Percentiles rank a stretch among this genome's conserved stretches.
phyloP scores from a whole-genome alignment of 495 filamentous ascomycete genomes.

The Aspergillus carlsbadensis region DNA sequence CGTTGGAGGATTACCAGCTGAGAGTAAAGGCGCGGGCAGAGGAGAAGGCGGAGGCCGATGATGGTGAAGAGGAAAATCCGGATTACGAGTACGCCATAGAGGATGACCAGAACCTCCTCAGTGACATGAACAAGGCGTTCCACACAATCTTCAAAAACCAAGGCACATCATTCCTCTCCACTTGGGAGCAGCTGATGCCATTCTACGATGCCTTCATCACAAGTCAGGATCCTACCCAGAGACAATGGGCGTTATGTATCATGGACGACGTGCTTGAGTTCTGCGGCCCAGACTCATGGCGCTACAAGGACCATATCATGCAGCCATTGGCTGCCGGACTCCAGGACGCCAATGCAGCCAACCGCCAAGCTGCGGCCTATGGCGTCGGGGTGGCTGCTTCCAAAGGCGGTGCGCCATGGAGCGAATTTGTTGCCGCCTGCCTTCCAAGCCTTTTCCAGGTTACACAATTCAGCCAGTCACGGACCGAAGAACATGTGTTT shows the following conservation, averaged over 20 bases:
- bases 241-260: conserved; percentile 98
- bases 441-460: conserved; percentile 81
- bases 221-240: conserved; percentile 82
- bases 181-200: conserved; percentile 79
- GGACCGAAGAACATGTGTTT: conserved; percentile 91
- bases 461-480: conserved; percentile 72
- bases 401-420: conserved; percentile 81
- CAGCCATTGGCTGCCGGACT: conserved; percentile 82
- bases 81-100: conserved; percentile 77
- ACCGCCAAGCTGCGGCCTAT: conserved; percentile 94
- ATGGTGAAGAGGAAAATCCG: conserved; percentile 78
- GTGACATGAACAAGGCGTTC: conserved; percentile 99
- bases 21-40: conserved; percentile 78
- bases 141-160: conserved; percentile 99
- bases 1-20: conserved; percentile 86
- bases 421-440: conserved; percentile 75
- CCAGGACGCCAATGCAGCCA: conserved; percentile 79
- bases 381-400: conserved; percentile 95
- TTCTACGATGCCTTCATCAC: conserved; percentile 86
- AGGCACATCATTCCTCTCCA: conserved; percentile 73
- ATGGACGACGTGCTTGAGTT: conserved; percentile 98
- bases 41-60: conserved; percentile 73
- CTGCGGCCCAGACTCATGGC: conserved; percentile 80
- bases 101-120: conserved; percentile 93
- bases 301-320: conserved; percentile 79